These are phyloP conservation scores for Rhodotorula graminis DNA, from an alignment of 768 basidiomycete species.

Conservation along the genomic window DNA sequence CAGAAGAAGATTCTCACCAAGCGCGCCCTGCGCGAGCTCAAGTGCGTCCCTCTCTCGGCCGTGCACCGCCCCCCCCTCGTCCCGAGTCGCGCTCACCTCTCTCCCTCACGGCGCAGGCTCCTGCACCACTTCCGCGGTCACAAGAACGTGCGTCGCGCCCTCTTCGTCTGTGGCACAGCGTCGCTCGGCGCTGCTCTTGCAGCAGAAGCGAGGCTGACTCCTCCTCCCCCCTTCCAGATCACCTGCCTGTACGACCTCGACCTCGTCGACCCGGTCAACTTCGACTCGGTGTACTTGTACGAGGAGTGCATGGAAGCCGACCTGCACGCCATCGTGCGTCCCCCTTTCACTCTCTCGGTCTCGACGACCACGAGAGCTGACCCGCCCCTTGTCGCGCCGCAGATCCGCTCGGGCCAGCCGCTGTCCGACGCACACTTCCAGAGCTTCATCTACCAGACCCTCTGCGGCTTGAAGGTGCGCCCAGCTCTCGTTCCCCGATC, in stretches of 20 bases:
- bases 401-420: conserved; percentile 52
- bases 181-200: too few relatives aligned
- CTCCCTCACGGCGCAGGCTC: conserved; percentile 53
- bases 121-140: conserved; percentile 97
- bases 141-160: conserved; percentile 70
- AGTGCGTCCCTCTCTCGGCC: conserved; percentile 35
- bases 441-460: conserved; percentile 95
- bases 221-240: conserved; percentile 55
- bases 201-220: not conserved
- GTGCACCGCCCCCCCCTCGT: conserved; percentile 31
- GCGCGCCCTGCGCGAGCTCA: conserved; percentile 87
- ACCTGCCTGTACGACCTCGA: conserved; percentile 93
- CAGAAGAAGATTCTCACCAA: conserved; percentile 87
- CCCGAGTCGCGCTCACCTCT: not conserved
- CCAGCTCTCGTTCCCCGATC: not conserved
- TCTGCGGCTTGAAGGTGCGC: conserved; percentile 84
- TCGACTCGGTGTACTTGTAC: conserved; percentile 80
- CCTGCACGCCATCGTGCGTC: conserved; percentile 83
- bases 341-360: too few relatives aligned
- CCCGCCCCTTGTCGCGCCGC: not conserved
- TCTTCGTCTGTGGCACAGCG: not conserved
- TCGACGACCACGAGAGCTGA: too few relatives aligned
- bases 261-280: conserved; percentile 84
- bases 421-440: conserved; percentile 53
- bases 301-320: conserved; percentile 99